A percentile compares a stretch with the other conserved stretches of the same genome.
These are phyloP conservation scores for Neofusicoccum sp. DNA, from an alignment of 2,329 filamentous ascomycete species.

Conservation along the genomic window DNA sequence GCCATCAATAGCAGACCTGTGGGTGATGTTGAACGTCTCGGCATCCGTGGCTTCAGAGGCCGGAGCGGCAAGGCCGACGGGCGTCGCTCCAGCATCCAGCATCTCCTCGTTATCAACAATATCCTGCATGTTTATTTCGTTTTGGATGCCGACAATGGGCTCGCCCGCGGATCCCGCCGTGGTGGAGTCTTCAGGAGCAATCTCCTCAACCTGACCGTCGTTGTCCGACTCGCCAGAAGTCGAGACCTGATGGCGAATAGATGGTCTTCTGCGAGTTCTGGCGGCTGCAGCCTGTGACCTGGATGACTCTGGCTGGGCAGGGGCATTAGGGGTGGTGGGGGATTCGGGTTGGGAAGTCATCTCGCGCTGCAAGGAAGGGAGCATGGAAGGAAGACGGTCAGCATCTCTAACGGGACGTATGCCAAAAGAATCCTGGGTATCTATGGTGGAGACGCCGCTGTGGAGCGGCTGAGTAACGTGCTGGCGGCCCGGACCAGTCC, in stretches of 20 bases:
- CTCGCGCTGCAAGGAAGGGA: conserved; percentile 63
- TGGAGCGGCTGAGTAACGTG: conserved; percentile 49
- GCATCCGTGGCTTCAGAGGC: conserved; percentile 83
- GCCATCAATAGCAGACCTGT: conserved; percentile 78
- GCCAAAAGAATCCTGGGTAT: conserved; percentile 68
- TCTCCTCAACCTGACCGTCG: conserved; percentile 80
- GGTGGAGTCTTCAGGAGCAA: conserved; percentile 72
- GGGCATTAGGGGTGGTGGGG: conserved; percentile 44
- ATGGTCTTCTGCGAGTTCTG: conserved; percentile 69
- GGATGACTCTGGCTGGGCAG: conserved; percentile 5
- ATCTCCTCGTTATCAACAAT: conserved; percentile 81
- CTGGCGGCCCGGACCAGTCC: conserved; percentile 17
- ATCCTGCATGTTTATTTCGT: conserved; percentile 80
- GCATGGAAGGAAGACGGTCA: conserved; percentile 80
- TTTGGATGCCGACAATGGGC: conserved; percentile 75
- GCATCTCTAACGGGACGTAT: conserved; percentile 76
- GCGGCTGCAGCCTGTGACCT: conserved; percentile 46
- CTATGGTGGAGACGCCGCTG: conserved; percentile 63
- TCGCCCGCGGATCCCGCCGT: conserved; percentile 71
- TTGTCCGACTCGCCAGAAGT: conserved; percentile 76
- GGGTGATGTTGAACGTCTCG: conserved; percentile 91
- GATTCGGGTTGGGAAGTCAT: conserved; percentile 83
- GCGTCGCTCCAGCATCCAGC: conserved; percentile 66
- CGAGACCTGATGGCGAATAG: conserved; percentile 86
- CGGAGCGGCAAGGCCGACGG: conserved; percentile 72